Conservation (phyloP, 2,329 filamentous ascomycete genomes). For the Pezicula neosporulosa region DNA sequence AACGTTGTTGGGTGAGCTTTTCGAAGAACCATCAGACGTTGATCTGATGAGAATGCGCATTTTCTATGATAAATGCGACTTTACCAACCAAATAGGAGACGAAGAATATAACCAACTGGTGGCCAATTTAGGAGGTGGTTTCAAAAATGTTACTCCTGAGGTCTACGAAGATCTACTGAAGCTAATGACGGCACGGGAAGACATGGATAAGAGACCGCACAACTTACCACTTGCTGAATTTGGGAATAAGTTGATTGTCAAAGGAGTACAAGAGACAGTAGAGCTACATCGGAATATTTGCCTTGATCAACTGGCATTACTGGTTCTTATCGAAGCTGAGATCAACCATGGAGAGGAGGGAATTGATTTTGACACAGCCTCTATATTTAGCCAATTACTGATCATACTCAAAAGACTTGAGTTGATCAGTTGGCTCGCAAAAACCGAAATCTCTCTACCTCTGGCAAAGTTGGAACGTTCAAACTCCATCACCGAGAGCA, state of each 20-base stretch:
- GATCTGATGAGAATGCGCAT: constrained; percentile 71
- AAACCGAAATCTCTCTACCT: constrained; percentile 52
- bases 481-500: constrained; percentile 23
- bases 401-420: constrained; percentile 70
- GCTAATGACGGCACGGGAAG: constrained; percentile 39
- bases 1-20: constrained; percentile 68
- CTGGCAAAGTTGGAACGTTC: constrained; percentile 38
- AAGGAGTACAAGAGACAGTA: constrained; percentile 75
- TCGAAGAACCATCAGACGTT: constrained; percentile 67
- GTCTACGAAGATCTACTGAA: constrained; percentile 51
- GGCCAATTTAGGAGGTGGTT: constrained; percentile 63
- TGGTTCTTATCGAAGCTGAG: constrained; percentile 84
- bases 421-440: constrained; percentile 67
- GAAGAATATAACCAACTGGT: constrained; percentile 73
- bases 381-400: constrained; percentile 69
- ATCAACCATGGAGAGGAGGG: constrained; percentile 70
- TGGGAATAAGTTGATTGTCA: constrained; percentile 71
- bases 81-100: constrained; percentile 76
- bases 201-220: constrained; percentile 21
- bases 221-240: constrained; percentile 63
- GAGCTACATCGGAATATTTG: constrained; percentile 70
- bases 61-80: constrained; percentile 76
- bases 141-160: constrained; percentile 51
- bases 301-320: constrained; percentile 76
- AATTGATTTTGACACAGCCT: constrained; percentile 63